Evolutionary conservation across 257 asterid genomes (phyloP).

Genomic region (Paraleonurus japonicus): DNA sequence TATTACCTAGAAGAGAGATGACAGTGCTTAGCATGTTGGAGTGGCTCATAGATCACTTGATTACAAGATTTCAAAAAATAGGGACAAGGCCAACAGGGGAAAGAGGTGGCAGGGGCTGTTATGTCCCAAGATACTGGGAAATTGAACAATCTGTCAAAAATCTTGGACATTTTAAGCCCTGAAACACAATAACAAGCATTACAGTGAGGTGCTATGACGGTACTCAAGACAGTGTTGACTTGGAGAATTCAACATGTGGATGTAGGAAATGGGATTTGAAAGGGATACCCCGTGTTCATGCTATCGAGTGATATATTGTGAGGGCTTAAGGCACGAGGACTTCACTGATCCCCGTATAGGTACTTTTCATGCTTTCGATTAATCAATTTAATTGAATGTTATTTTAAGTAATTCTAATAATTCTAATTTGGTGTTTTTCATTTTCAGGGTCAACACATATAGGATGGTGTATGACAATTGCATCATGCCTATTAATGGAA

Average conservation of each 20-base stretch:
- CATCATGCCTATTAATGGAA: background rate
- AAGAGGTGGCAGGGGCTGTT: background rate
- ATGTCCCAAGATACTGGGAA: background rate
- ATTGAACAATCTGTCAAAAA: background rate
- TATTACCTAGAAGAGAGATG: background rate
- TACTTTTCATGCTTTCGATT: too few species aligned
- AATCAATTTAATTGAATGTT: too few species aligned
- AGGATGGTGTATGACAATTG: background rate
- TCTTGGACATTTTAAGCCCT: too few species aligned
- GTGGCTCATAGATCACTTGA: background rate
- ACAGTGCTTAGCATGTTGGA: background rate
- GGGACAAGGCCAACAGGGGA: background rate
- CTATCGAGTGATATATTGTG: background rate
- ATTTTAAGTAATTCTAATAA: too few species aligned
- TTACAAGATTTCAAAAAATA: background rate
- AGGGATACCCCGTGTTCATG: background rate
- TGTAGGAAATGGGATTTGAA: background rate
- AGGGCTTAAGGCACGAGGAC: background rate
- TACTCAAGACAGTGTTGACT: background rate
- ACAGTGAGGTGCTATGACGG: background rate
- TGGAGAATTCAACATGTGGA: background rate
- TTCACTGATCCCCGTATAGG: too few species aligned
- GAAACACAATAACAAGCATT: background rate
- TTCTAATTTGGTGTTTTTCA: too few species aligned
- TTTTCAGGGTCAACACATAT: background rate